These are phyloP conservation scores for Scheffersomyces segobiensis DNA, from an alignment of 1,139 yeast genomes.

Conservation along the genomic window DNA sequence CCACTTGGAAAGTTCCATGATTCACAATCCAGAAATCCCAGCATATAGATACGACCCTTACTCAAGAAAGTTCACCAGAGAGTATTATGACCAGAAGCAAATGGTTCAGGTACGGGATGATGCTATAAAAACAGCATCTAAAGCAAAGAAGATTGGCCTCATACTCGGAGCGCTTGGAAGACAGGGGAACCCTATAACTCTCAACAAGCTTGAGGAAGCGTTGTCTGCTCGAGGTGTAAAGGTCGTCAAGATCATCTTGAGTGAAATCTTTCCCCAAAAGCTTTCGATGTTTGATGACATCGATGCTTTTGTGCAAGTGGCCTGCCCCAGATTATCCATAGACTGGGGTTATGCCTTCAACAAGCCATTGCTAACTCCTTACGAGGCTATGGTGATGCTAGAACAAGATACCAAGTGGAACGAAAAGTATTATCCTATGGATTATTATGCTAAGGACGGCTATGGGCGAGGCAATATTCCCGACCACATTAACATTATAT, in stretches of 20 bases:
- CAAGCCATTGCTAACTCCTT: conserved; percentile 90
- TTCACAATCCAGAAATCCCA: conserved; percentile 89
- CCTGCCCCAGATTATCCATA: conserved; percentile 93
- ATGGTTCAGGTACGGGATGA: conserved; percentile 70
- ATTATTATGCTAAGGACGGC: conserved; percentile 86
- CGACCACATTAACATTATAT: conserved; percentile 14
- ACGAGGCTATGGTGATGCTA: conserved; percentile 91
- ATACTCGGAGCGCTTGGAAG: conserved; percentile 96
- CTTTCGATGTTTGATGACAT: conserved; percentile 91
- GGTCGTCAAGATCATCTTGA: conserved; percentile 78
- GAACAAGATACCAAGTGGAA: conserved; percentile 71
- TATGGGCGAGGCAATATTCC: conserved; percentile 89
- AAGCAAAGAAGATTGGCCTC: conserved; percentile 73
- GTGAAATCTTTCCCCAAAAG: conserved; percentile 93
- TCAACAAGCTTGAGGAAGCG: conserved; percentile 59
- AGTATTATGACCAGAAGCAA: conserved; percentile 83
- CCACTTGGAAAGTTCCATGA: conserved; percentile 95
- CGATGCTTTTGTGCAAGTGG: conserved; percentile 96
- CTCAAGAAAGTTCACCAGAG: conserved; percentile 84
- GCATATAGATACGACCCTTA: conserved; percentile 96
- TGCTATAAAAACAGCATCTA: conserved; percentile 60
- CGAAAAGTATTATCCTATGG: conserved; percentile 84
- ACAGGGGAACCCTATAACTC: conserved; percentile 86
- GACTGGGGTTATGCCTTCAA: conserved; percentile 99
- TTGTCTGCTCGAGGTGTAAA: conserved; percentile 57